Evolutionary conservation across 345 rosid genomes (phyloP), one percentile per base, ranked within the genome.

Genomic region (Trapa bicornis): DNA sequence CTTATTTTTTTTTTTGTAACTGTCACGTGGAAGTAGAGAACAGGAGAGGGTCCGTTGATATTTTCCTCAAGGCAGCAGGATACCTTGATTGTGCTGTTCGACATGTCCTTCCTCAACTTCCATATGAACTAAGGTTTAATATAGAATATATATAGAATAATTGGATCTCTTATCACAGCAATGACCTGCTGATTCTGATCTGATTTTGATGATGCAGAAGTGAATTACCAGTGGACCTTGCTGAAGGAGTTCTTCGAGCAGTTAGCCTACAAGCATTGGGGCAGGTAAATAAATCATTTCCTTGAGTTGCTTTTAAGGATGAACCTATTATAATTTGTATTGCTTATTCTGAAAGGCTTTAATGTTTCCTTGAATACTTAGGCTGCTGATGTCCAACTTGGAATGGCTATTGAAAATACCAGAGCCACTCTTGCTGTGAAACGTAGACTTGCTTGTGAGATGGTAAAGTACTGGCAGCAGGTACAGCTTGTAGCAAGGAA

Each of bases 381-480:
- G 99, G 84, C 91, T 81, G 91, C 85, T 70, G 98, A 95, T 78
- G 86, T 95, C 78, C 99, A 95, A 76, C 96, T 95, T 29, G 99
- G 99, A 68, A 84, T 91, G 93, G 99, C 99, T 69, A 95, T 95
- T 54, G 97, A 91, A 81, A 91, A 93, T 77, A 77, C 97, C 43
- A 95, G 91, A 81, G 99, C 99, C 73, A 95, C 97, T 71, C 92
- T 95, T 67, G 98, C 99, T 67, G 99, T 95, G 77, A 95, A 95
- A 76, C 84, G 99, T 67, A 86, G 99, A 76, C 97, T 95, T 81
- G 90, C 97, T 66, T 95, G 99, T 77, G 99, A 95, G 87, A 89
- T 95, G 97, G 97, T 91, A 13, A 95, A 89, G 78, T 91, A 87
- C 74, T 95, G 97, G 99, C 96, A 91, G 82, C 99, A 95, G 95